phyloP scores from a whole-genome alignment of 495 filamentous ascomycete species.

The Aspergillus homomorphus region DNA sequence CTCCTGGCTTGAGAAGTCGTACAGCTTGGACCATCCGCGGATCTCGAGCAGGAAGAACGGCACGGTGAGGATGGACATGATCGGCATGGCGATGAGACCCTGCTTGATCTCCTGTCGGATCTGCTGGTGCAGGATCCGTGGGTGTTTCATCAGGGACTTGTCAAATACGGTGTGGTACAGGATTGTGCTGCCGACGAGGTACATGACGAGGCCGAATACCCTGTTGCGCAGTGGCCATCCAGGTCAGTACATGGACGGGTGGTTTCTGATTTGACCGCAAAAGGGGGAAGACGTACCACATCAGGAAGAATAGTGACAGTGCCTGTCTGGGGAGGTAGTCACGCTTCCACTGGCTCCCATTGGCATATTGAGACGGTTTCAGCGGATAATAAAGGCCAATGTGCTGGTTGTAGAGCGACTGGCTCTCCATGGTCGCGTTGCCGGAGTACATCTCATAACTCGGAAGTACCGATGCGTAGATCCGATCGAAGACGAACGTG shows the following conservation, averaged over 20 bases:
- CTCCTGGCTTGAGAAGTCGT: slow-evolving; percentile 66
- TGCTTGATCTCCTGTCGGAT: slow-evolving; percentile 78
- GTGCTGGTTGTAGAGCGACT: slow-evolving; percentile 13
- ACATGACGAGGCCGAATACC: slow-evolving; percentile 62
- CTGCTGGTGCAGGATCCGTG: slow-evolving; percentile 89
- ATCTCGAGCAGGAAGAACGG: slow-evolving; percentile 80
- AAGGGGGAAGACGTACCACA: slow-evolving; percentile 59
- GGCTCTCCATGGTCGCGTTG: neutral
- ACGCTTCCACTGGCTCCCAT: slow-evolving; percentile 64
- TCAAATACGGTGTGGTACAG: slow-evolving; percentile 89
- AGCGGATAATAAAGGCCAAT: slow-evolving; percentile 45
- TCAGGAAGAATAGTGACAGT: slow-evolving; percentile 66
- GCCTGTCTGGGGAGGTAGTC: slow-evolving; percentile 69
- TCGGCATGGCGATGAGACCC: slow-evolving; percentile 63
- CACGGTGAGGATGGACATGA: slow-evolving; percentile 75
- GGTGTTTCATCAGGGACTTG: slow-evolving; percentile 77
- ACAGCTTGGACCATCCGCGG: slow-evolving; percentile 79
- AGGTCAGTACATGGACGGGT: no score
- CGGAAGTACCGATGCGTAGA: slow-evolving; percentile 67
- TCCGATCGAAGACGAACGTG: slow-evolving; percentile 68
- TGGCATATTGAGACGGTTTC: slow-evolving; percentile 64
- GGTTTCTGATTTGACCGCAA: no score
- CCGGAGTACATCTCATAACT: neutral
- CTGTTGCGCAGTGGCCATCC: no score
- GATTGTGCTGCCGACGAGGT: slow-evolving; percentile 71